Evolutionary conservation across 2,329 filamentous ascomycete species (phyloP).

Genomic region (Podosphaera leucotricha): DNA sequence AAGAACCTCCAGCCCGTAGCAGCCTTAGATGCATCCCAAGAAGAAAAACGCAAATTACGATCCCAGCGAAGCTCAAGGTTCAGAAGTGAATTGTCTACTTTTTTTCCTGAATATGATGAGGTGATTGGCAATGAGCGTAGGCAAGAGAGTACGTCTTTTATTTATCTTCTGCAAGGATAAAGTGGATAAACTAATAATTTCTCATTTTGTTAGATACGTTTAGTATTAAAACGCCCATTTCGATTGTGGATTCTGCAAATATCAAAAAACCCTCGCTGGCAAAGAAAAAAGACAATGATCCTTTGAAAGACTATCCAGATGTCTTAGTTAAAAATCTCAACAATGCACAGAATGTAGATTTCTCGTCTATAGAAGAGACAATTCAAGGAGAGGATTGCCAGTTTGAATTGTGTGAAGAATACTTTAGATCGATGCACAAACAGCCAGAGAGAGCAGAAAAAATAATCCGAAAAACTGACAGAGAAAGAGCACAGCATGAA

Average conservation of each 20-base stretch:
- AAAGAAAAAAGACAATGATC: slow-evolving; percentile 11
- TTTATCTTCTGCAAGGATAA: neutral
- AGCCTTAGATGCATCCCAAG: slow-evolving; percentile 11
- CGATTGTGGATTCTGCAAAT: slow-evolving; percentile 36
- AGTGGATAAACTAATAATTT: slow-evolving; percentile 6
- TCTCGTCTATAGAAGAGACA: slow-evolving; percentile 27
- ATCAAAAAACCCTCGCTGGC: neutral
- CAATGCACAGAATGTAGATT: slow-evolving; percentile 32
- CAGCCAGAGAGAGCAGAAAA: slow-evolving; percentile 36
- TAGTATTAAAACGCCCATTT: slow-evolving; percentile 47
- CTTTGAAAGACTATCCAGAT: slow-evolving; percentile 28
- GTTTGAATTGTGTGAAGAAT: slow-evolving; percentile 32
- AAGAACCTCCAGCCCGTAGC: neutral
- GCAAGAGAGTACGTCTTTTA: slow-evolving; percentile 40
- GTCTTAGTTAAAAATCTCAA: slow-evolving; percentile 30
- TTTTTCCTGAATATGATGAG: slow-evolving; percentile 88
- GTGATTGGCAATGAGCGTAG: slow-evolving; percentile 68
- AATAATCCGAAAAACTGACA: slow-evolving; percentile 39
- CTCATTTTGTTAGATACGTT: slow-evolving; percentile 35
- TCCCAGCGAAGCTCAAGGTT: slow-evolving; percentile 67
- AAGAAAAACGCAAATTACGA: slow-evolving; percentile 55
- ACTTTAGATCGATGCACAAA: slow-evolving; percentile 30
- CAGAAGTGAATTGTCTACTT: slow-evolving; percentile 76
- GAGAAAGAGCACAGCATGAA: slow-evolving; percentile 40
- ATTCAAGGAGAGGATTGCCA: slow-evolving; percentile 16